A percentile compares a stretch with the other conserved stretches of the same genome.
These are phyloP conservation scores for Drechslera avenae DNA, from an alignment of 2,329 filamentous ascomycete species.

Conservation along the genomic window DNA sequence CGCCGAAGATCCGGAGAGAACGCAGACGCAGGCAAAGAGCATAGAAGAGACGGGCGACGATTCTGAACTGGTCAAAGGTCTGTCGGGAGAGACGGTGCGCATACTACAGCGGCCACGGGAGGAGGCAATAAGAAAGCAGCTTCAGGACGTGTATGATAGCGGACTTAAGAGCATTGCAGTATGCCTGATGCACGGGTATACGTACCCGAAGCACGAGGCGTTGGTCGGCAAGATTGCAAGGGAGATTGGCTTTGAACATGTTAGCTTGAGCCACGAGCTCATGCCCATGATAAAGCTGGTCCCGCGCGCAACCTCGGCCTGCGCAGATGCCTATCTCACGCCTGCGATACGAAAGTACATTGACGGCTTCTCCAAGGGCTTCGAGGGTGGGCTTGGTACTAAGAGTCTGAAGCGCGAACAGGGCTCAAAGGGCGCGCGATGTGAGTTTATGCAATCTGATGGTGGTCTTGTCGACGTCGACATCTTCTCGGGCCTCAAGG, in stretches of 20 bases:
- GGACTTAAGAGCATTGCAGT: constrained; percentile 85
- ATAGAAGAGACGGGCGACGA: constrained; percentile 54
- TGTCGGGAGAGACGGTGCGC: constrained; percentile 76
- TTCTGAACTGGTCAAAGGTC: constrained; percentile 68
- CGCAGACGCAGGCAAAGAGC: constrained; percentile 60
- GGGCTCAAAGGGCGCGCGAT: constrained; percentile 73
- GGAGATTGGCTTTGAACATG: constrained; percentile 81
- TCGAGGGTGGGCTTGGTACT: constrained; percentile 78
- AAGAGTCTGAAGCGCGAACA: constrained; percentile 71
- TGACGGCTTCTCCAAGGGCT: constrained; percentile 77
- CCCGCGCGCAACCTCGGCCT: constrained; percentile 75
- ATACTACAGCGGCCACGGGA: constrained; percentile 68
- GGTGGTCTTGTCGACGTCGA: constrained; percentile 74
- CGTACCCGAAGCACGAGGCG: constrained; percentile 84
- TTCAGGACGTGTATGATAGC: constrained; percentile 69
- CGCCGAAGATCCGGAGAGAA: constrained; percentile 78
- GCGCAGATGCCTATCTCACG: constrained; percentile 79
- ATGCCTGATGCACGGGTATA: constrained; percentile 91
- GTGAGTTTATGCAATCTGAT: constrained; percentile 95
- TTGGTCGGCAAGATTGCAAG: constrained; percentile 75
- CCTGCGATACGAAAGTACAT: constrained; percentile 80
- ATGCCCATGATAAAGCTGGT: constrained; percentile 91
- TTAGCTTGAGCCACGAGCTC: constrained; percentile 78
- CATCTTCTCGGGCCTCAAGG: constrained; percentile 81
- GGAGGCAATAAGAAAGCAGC: constrained; percentile 61